Conservation (phyloP, 2,329 filamentous ascomycete species). For the Nectriaceae sp. region DNA sequence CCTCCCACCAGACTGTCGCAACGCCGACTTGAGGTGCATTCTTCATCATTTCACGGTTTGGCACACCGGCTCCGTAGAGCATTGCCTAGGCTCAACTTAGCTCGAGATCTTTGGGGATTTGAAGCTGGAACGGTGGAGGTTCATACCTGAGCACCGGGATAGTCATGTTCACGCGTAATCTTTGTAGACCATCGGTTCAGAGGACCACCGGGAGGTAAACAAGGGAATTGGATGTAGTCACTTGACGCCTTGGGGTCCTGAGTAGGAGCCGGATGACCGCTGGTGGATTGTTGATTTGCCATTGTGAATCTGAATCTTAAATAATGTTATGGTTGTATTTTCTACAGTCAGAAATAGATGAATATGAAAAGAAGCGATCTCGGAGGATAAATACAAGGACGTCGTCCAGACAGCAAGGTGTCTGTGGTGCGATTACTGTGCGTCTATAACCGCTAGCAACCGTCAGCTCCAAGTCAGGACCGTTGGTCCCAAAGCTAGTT, state of each 20-base stretch:
- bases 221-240: slow-evolving; percentile 57
- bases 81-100: slow-evolving; percentile 64
- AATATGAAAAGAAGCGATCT: no score
- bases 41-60: slow-evolving; percentile 82
- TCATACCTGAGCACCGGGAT: slow-evolving; percentile 81
- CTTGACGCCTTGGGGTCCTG: slow-evolving; percentile 47
- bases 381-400: no score
- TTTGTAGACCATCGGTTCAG: slow-evolving; percentile 86
- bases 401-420: no score
- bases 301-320: no score
- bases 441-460: no score
- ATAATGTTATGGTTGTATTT: no score
- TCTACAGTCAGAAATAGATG: no score
- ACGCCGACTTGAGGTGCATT: slow-evolving; percentile 88
- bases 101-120: no score
- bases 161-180: slow-evolving; percentile 84
- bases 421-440: no score
- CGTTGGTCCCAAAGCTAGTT: no score
- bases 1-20: slow-evolving; percentile 95
- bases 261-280: slow-evolving; percentile 20
- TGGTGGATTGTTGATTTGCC: slow-evolving; percentile 25
- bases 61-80: slow-evolving; percentile 91
- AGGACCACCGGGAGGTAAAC: slow-evolving; percentile 51
- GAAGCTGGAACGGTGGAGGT: no score
- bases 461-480: no score